Base-by-base conservation (phyloP, 2,329 filamentous ascomycete species). In the Domatiomyces catenatus region DNA sequence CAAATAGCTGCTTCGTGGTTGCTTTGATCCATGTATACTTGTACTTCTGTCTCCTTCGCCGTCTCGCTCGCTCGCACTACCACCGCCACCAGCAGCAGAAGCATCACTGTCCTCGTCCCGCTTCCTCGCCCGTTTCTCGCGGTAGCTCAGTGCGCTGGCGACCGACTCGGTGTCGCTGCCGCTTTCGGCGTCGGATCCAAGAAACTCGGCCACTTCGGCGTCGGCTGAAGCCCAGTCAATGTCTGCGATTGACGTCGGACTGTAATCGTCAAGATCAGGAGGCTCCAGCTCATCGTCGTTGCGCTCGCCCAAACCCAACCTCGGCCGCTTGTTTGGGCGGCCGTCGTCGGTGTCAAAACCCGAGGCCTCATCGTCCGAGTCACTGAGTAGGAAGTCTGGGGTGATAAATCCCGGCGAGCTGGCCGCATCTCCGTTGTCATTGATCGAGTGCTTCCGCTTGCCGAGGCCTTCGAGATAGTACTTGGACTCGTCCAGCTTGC, bases 121-220 rank as follows among this genome's bases (percentile, higher is more conserved):
- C 75, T 75, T 51, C 45, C 18, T 45, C n/a, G 44, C 42, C 15
- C 53, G 53, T 8, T 53, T 48, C 22, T 54, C 55, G 24, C 55
- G 53, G 19, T 53, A 49, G 39, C 55, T 39, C 32, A 39, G 32
- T 15, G 32, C 7, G 5, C 32, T 39, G 8, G 15, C 32, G 32
- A 39, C 32, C 8, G 32, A 39, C 5, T 72, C 66, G 19, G 64
- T 60, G 52, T 79, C 74, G 50, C 69, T 71, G 51, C 74, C 73
- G 50, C 73, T 70, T 18, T 73, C 71, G 46, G 71, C 67, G 46
- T 72, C 69, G 44, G 65, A 68, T 44, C 66, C 62, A 57, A 92
- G 68, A 58, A 92, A 89, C 45, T 86, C 85, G 12, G 77, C 78
- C 8, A 93, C 69, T 60, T 93, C 87, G 52, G 84, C 80, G 56